phyloP scores from a whole-genome alignment of 306 rosid genomes.

The Acacia acuminata region DNA sequence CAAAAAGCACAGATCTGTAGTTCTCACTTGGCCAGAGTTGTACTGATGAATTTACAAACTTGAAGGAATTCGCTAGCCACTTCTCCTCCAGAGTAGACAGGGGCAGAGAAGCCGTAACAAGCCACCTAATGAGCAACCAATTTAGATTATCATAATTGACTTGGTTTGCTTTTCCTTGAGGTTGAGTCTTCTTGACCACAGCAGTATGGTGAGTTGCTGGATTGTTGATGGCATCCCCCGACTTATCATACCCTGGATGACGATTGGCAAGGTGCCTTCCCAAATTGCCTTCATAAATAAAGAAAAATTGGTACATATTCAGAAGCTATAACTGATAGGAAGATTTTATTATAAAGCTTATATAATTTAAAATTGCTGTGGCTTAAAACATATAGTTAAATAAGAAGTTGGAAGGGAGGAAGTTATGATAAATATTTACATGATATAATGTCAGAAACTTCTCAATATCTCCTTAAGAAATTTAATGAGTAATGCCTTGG shows the following conservation, averaged over 20 bases:
- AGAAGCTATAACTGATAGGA: conserved; percentile 2
- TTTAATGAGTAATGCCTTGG: neutral
- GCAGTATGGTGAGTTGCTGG: conserved; percentile 46
- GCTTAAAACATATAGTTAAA: conserved; percentile 17
- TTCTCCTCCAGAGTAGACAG: conserved; percentile 85
- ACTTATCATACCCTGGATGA: conserved; percentile 91
- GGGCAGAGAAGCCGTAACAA: conserved; percentile 77
- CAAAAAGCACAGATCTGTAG: conserved; percentile 65
- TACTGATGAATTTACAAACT: conserved; percentile 79
- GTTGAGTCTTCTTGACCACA: conserved; percentile 64
- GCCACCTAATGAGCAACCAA: conserved; percentile 94
- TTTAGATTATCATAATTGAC: conserved; percentile 89
- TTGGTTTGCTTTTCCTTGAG: conserved; percentile 63
- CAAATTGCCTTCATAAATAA: conserved; percentile 71
- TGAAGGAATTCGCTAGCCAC: conserved; percentile 84
- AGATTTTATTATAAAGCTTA: neutral
- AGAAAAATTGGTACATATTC: conserved; percentile 23
- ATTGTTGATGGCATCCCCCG: conserved; percentile 59
- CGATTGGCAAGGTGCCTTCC: conserved; percentile 94
- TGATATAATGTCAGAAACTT: conserved; percentile 6
- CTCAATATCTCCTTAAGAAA: conserved; percentile 7
- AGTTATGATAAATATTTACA: neutral
- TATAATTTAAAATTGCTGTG: conserved; percentile 4
- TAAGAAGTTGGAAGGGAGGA: conserved; percentile 4
- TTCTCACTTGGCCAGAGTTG: conserved; percentile 86